A percentile compares a stretch with the other conserved stretches of the same genome.
Conservation (phyloP, 345 rosid genomes). For the Cochlearia excelsa region DNA sequence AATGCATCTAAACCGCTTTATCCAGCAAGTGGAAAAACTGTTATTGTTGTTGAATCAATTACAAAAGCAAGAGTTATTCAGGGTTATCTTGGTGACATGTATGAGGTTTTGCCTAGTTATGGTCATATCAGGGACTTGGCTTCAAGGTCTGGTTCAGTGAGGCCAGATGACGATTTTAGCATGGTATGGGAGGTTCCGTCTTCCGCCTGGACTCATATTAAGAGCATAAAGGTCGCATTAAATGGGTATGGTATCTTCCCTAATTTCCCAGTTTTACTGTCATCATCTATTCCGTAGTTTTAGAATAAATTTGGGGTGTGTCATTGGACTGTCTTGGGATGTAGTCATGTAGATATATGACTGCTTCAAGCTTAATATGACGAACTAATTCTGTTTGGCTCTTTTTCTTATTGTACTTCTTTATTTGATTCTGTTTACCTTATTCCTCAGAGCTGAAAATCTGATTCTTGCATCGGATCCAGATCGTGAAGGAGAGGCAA, state of each 20-base stretch:
- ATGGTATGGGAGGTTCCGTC: slow-evolving; percentile 99
- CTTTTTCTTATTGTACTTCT: slow-evolving; percentile 31
- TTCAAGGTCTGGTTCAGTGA: slow-evolving; percentile 92
- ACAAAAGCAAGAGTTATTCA: slow-evolving; percentile 94
- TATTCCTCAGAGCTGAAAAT: slow-evolving; percentile 83
- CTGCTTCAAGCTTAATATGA: slow-evolving; percentile 26
- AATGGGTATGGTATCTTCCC: slow-evolving; percentile 52
- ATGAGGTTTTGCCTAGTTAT: slow-evolving; percentile 89
- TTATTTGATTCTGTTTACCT: slow-evolving; percentile 38
- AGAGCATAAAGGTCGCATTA: slow-evolving; percentile 88
- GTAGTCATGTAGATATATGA: slow-evolving; percentile 9
- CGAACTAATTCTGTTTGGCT: slow-evolving; percentile 16
- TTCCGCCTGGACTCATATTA: slow-evolving; percentile 95
- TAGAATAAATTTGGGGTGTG: slow-evolving; percentile 13
- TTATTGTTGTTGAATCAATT: slow-evolving; percentile 86
- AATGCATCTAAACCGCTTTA: slow-evolving; percentile 53
- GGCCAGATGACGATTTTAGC: slow-evolving; percentile 96
- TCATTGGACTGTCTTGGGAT: slow-evolving; percentile 19
- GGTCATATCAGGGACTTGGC: slow-evolving; percentile 98
- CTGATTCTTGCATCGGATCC: slow-evolving; percentile 99
- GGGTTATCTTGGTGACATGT: slow-evolving; percentile 87
- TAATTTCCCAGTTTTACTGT: slow-evolving; percentile 5
- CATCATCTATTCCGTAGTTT: neutral
- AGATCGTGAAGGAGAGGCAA: slow-evolving; percentile 99
- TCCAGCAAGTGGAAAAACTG: slow-evolving; percentile 83